Evolutionary conservation across 192 early-diverging fungal species (phyloP).

Genomic region (Umbelopsis sp.): DNA sequence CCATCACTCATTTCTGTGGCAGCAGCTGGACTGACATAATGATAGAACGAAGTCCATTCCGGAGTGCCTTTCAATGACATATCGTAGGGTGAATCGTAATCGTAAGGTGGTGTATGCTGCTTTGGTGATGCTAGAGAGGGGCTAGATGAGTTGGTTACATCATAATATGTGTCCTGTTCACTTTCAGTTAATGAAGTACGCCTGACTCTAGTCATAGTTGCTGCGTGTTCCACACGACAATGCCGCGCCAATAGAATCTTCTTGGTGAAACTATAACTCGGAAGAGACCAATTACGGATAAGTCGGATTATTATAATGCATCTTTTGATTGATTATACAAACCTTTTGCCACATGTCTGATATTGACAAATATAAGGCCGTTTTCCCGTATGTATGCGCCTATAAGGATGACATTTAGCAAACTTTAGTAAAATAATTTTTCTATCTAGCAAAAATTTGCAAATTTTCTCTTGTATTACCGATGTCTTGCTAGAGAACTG

Average conservation of each 20-base stretch:
- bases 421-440: not conserved
- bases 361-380: constrained; percentile 56
- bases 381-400: constrained; percentile 70
- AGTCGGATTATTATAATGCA: not conserved
- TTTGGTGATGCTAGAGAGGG: not conserved
- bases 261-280: constrained; percentile 1
- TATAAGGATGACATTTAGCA: not conserved
- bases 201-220: not conserved
- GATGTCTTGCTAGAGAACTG: constrained; percentile 72
- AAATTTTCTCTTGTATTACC: too few species aligned
- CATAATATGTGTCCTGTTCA: not conserved
- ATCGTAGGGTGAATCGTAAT: too few species aligned
- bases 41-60: too few species aligned
- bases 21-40: too few species aligned
- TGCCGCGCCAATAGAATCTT: constrained; percentile 8
- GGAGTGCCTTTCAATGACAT: too few species aligned
- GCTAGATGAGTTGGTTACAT: not conserved
- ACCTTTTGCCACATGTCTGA: constrained; percentile 53
- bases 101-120: too few species aligned
- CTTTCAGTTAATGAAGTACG: constrained; percentile 1
- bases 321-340: not conserved
- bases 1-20: too few species aligned
- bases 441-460: too few species aligned
- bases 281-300: not conserved
- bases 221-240: constrained; percentile 3